phyloP scores from a whole-genome alignment of 1,139 yeast species.

The Maudiozyma humilis region DNA sequence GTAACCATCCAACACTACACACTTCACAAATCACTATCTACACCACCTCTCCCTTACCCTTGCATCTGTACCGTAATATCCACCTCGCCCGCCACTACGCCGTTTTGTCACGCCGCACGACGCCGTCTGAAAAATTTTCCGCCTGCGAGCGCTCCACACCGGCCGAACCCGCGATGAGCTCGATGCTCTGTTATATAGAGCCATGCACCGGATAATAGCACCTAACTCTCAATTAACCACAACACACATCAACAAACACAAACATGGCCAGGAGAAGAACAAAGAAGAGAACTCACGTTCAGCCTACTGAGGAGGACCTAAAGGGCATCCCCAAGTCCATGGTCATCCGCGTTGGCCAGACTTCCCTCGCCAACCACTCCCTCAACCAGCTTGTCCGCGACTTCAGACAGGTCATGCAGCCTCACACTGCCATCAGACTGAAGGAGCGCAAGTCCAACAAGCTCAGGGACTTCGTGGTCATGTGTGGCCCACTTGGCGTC shows the following conservation, averaged over 20 bases:
- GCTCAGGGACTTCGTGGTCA: constrained; percentile 81
- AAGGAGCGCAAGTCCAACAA: constrained; percentile 81
- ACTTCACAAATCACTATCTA: no score
- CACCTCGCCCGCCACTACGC: no score
- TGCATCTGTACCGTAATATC: no score
- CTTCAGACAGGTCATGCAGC: constrained; percentile 86
- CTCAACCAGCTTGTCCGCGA: constrained; percentile 79
- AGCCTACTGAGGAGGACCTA: constrained; percentile 52
- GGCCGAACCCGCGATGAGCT: not conserved
- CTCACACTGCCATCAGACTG: constrained; percentile 87
- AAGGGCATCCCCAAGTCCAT: constrained; percentile 78
- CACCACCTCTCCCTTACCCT: no score
- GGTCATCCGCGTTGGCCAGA: constrained; percentile 77
- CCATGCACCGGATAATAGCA: no score
- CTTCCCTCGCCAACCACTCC: constrained; percentile 70
- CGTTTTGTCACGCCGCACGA: no score
- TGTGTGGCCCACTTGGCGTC: constrained; percentile 97
- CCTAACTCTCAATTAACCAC: no score
- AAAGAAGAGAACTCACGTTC: constrained; percentile 82
- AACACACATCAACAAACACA: not conserved
- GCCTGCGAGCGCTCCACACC: not conserved
- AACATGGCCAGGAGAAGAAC: constrained; percentile 32
- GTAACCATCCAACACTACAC: no score
- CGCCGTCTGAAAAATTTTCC: not conserved
- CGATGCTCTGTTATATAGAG: no score